Percentiles rank a stretch among this genome's conserved stretches.
These are phyloP conservation scores for Blepharisma stoltei DNA, from an alignment of 73 alveolate species.

Conservation along the genomic window DNA sequence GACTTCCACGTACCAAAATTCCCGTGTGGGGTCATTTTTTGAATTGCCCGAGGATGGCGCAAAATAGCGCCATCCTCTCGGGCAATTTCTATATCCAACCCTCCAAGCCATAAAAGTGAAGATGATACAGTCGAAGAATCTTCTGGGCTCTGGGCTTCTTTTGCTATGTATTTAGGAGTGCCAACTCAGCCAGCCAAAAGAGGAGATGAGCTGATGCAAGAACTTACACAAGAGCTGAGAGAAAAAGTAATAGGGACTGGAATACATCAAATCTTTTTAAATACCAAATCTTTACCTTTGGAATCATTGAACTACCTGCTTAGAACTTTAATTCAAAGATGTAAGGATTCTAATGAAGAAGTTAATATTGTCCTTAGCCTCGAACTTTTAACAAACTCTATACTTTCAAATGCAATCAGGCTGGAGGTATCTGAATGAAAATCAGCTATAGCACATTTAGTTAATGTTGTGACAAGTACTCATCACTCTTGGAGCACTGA, in stretches of 20 bases:
- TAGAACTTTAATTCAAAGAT: neutral
- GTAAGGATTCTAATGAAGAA: constrained; percentile 13
- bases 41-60: too few species aligned
- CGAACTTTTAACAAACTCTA: neutral
- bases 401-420: neutral
- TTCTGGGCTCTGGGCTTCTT: constrained; percentile 5
- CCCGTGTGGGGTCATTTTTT: too few species aligned
- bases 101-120: constrained; percentile 2
- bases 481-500: constrained; percentile 2
- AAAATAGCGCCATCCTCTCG: too few species aligned
- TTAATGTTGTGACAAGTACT: neutral
- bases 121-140: constrained; percentile 24
- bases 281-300: neutral
- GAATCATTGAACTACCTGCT: neutral
- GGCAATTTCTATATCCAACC: too few species aligned
- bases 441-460: neutral
- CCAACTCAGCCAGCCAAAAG: neutral
- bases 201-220: neutral
- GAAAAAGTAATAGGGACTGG: constrained; percentile 17
- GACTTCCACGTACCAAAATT: too few species aligned
- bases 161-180: constrained; percentile 14
- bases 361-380: constrained; percentile 4
- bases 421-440: neutral
- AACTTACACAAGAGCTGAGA: neutral
- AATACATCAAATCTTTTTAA: neutral